phyloP scores from a whole-genome alignment of 495 filamentous ascomycete genomes.

The Zalerion maritima region DNA sequence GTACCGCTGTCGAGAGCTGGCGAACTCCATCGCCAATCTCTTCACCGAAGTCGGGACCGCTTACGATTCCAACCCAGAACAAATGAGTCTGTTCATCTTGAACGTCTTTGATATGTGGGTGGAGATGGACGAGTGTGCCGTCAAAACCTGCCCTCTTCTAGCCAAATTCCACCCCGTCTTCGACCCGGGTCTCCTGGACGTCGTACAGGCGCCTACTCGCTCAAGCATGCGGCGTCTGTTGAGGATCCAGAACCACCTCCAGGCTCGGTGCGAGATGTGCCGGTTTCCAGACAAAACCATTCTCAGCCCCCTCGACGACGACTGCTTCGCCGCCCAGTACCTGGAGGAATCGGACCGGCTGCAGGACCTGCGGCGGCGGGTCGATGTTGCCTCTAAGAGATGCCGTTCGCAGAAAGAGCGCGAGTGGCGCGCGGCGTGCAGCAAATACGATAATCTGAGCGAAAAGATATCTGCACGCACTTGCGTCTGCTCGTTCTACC shows the following conservation, averaged over 20 bases:
- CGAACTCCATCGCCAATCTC: conserved; percentile 21
- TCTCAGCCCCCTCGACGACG: conserved; percentile 21
- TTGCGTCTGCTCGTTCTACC: conserved; percentile 14
- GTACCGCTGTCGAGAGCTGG: conserved; percentile 22
- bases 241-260: conserved; percentile 24
- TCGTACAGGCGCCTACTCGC: conserved; percentile 19
- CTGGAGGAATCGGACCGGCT: conserved; percentile 16
- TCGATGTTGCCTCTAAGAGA: conserved; percentile 15
- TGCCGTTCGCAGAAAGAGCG: conserved; percentile 17
- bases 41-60: conserved; percentile 15
- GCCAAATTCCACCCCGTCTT: conserved; percentile 5
- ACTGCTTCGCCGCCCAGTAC: conserved; percentile 29
- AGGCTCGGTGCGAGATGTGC: conserved; percentile 9
- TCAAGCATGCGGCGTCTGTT: conserved; percentile 25
- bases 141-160: conserved; percentile 1
- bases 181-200: conserved; percentile 21
- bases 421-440: conserved; percentile 17
- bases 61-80: conserved; percentile 31
- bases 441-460: conserved; percentile 16
- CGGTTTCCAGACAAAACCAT: conserved; percentile 11
- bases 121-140: conserved; percentile 6
- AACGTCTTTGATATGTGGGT: conserved; percentile 10
- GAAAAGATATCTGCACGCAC: conserved; percentile 11
- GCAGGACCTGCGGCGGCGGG: conserved; percentile 10
- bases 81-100: conserved; percentile 11